Evolutionary conservation across 108 stramenopile genomes (phyloP).

Genomic region (Skeletonema tropicum): DNA sequence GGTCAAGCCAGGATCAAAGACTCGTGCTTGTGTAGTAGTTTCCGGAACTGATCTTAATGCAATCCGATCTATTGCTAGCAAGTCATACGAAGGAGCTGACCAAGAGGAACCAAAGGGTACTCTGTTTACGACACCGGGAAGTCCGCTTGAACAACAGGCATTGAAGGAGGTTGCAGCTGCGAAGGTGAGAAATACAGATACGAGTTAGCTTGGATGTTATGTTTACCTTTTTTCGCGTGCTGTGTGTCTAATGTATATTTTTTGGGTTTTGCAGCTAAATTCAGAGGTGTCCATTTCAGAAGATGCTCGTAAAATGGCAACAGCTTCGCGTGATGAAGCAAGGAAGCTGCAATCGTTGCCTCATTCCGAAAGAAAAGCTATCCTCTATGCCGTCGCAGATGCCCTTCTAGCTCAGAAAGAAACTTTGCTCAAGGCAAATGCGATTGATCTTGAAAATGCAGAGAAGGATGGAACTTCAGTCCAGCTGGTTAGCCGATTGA

Average conservation of each 20-base stretch:
- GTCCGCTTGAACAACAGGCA: conserved; percentile 75
- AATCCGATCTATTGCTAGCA: conserved; percentile 75
- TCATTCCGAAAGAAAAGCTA: conserved; percentile 69
- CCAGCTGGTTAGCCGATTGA: conserved; percentile 81
- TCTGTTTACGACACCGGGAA: conserved; percentile 78
- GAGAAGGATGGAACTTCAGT: conserved; percentile 69
- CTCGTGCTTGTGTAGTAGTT: conserved; percentile 84
- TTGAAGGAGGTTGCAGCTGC: conserved; percentile 58
- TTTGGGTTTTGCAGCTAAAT: conserved; percentile 1
- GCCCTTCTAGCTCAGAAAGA: conserved; percentile 67
- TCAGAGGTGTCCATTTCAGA: conserved; percentile 55
- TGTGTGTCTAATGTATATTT: neutral
- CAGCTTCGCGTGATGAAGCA: conserved; percentile 74
- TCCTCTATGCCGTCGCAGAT: conserved; percentile 84
- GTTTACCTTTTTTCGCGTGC: neutral
- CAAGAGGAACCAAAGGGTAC: conserved; percentile 61
- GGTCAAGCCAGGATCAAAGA: conserved; percentile 76
- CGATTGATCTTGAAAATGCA: conserved; percentile 84
- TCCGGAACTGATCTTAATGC: conserved; percentile 83
- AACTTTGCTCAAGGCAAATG: conserved; percentile 84
- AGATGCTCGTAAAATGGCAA: conserved; percentile 67
- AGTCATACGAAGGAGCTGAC: conserved; percentile 27
- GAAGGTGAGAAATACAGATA: conserved; percentile 22
- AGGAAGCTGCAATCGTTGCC: conserved; percentile 81
- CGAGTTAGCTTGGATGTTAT: neutral